Evolutionary conservation across 805 yeast species (phyloP), one percentile per base, ranked within the genome.

Genomic region (Lipomyces spencermartinsiae): DNA sequence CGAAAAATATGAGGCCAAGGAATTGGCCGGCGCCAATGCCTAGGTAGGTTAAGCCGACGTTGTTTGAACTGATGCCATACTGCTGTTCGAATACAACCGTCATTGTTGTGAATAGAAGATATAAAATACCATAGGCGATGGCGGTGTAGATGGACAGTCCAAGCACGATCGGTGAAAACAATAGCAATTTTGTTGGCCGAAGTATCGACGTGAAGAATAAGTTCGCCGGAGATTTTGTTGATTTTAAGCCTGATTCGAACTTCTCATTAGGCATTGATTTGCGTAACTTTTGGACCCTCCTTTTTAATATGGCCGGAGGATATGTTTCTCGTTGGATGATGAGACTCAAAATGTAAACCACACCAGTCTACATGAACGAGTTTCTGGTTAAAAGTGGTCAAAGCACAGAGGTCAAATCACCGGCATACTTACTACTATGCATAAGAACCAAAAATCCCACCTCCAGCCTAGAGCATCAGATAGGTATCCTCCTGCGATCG

Each of bases 291-390:
- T 78, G 79, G 35, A 97, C 96, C 77, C 89, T 86, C 55, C 75
- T 83, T 75, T 87, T 88, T 69, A 91, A 80, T 64, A 92, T 87
- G 9, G 88, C 91, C 9, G 97, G 97, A 3, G 94, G 91, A 78
- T 89, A 90, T 19, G 97, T 92, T 80, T 92, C 97, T 22, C 79
- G 79, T 72, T 83, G 85, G 55, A 84, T 78, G 2, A 84, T 8
- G 19, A 81, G 69, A 0, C 89, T 87, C 10, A 76, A 19, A 1
- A 81, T 71, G 1, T 85, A 85, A 6, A 83, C 77, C 8, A 76
- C 80, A 2, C 85, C 89, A 72, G 86, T 86, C 71, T 39, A 39
- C 49, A 39, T 39, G 49, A 39, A 16, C 3, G 49, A 39, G 49
- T 39, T 39, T 39, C 16, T 96, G 95, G 49, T 91, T 85, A 22